A percentile compares a stretch with the other conserved stretches of the same genome.
These are phyloP conservation scores for Jaenimonas drosophilae DNA, from an alignment of 208 protist species.

Conservation along the genomic window DNA sequence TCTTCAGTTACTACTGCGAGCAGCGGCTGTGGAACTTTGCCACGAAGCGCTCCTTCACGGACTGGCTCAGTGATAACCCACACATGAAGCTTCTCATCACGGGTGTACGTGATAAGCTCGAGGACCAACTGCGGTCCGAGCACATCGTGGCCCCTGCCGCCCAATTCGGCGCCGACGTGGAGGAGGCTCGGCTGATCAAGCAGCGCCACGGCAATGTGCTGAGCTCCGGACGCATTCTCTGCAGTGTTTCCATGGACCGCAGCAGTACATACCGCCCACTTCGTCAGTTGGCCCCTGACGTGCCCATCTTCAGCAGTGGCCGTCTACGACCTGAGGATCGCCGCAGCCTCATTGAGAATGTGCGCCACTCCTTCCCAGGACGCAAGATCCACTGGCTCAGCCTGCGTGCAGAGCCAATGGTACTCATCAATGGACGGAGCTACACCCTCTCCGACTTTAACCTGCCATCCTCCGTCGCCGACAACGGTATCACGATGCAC, in stretches of 20 bases:
- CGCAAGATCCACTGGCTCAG: slow-evolving; percentile 68
- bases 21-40: slow-evolving; percentile 71
- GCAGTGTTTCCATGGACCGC: slow-evolving; percentile 37
- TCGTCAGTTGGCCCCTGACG: slow-evolving; percentile 67
- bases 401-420: slow-evolving; percentile 79
- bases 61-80: slow-evolving; percentile 59
- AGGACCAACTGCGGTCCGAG: slow-evolving; percentile 65
- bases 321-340: slow-evolving; percentile 28
- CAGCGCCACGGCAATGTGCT: slow-evolving; percentile 71
- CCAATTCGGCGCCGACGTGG: slow-evolving; percentile 23
- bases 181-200: slow-evolving; percentile 36
- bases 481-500: slow-evolving; percentile 73
- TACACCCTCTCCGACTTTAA: slow-evolving; percentile 78
- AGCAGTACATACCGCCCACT: slow-evolving; percentile 12
- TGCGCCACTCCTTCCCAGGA: slow-evolving; percentile 43
- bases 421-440: slow-evolving; percentile 70
- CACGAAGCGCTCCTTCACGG: slow-evolving; percentile 35
- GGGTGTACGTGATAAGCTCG: slow-evolving; percentile 57
- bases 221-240: slow-evolving; percentile 71
- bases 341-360: slow-evolving; percentile 29
- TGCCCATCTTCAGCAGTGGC: slow-evolving; percentile 79
- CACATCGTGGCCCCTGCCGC: slow-evolving; percentile 32
- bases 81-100: slow-evolving; percentile 63
- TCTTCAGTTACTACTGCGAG: slow-evolving; percentile 88
- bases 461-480: slow-evolving; percentile 6